Percentiles rank a stretch among this genome's conserved stretches.
phyloP scores from a whole-genome alignment of 2,329 filamentous ascomycete species.

The Byssothecium circinans region DNA sequence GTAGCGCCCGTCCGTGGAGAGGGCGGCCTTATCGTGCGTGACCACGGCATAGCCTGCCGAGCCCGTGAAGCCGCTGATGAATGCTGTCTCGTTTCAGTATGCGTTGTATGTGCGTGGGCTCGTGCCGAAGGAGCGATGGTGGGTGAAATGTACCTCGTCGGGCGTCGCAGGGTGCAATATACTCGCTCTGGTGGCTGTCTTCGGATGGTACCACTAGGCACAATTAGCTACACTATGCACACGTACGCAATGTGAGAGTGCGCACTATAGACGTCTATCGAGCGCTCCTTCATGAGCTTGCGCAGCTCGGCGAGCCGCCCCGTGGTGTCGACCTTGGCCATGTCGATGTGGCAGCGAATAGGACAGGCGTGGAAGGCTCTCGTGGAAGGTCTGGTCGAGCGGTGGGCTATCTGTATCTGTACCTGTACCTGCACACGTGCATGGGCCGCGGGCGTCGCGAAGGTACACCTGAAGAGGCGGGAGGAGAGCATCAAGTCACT shows the following conservation, averaged over 20 bases:
- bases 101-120: no score
- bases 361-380: conserved; percentile 37
- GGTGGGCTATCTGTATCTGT: conserved; percentile 27
- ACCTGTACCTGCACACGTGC: conserved; percentile 7
- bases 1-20: conserved; percentile 95
- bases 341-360: conserved; percentile 52
- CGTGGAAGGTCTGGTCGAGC: conserved; percentile 11
- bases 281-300: conserved; percentile 81
- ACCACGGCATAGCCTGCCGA: conserved; percentile 93
- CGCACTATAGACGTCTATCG: conserved; percentile 89
- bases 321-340: conserved; percentile 79
- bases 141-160: conserved; percentile 63
- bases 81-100: conserved; percentile 58
- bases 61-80: conserved; percentile 90
- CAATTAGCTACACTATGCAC: conserved; percentile 39
- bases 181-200: conserved; percentile 96
- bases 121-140: conserved; percentile 2
- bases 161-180: conserved; percentile 93
- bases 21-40: conserved; percentile 79
- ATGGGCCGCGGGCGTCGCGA: conserved; percentile 30
- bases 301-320: conserved; percentile 75
- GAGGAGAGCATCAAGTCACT: conserved; percentile 30
- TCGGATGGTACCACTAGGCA: conserved; percentile 88
- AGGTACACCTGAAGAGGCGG: conserved; percentile 33
- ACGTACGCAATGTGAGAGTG: not conserved